Evolutionary conservation across 352 stramenopile species (phyloP), one percentile per base, ranked within the genome.

Genomic region (Phytophthora sp.): DNA sequence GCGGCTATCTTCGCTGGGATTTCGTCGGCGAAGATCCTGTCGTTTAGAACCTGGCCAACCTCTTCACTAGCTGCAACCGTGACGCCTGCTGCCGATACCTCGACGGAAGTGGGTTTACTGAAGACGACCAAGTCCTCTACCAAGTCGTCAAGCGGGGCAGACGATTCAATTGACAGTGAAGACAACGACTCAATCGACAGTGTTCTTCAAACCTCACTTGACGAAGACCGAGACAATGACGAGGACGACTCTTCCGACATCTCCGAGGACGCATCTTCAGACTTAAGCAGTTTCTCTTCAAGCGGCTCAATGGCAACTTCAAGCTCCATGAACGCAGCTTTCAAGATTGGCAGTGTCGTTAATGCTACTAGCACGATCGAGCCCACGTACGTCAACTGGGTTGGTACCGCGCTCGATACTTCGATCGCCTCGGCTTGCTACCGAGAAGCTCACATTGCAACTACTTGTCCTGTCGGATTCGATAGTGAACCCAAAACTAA

Each of bases 361-460:
- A 58, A 63, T 35, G 58, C 58, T n/a, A 69, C 59, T 15, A 73
- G 57, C n/a, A 73, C 64, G 16, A 64, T 73, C 21, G 33, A 68
- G 24, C 45, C 64, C 11, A 69, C 64, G 1, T 65, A 73, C 18
- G 39, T 52, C 24, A 77, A 77, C 38, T 77, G 69, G 64, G 59
- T 77, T 3, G 67, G 57, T 4, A 65, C 64, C 3, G 57, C 57
- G 23, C 45, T 72, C 9, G 64, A 66, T 11, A 69, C 53, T 36
- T 61, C 64, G 7, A 59, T 30, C 8, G 49, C 70, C 36, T 57
- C 53, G 5, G 73, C 70, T 3, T 81, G 73, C 24, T 79, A 79
- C 24, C 73, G 73, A 7, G 63, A 81, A 58, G 46, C 73, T 20
- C 70, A 77, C 36, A 58, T 76, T 13, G 61, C 47, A 7, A 60